These are phyloP conservation scores for Flagelloscypha sp. DNA, from an alignment of 768 basidiomycete species.

Conservation along the genomic window DNA sequence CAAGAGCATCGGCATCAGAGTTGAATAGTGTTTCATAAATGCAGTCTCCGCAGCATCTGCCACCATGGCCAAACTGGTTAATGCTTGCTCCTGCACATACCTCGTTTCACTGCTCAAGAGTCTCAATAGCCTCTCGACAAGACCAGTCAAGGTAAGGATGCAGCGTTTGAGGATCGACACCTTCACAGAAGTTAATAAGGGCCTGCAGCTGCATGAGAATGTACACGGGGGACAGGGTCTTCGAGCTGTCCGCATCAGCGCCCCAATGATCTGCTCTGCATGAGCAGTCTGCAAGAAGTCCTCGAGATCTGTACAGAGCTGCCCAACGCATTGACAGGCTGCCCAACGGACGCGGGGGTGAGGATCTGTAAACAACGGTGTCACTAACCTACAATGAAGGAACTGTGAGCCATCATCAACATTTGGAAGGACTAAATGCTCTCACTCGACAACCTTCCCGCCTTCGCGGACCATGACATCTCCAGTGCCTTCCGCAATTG, in stretches of 20 bases:
- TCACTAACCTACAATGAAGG: slow-evolving; percentile 46
- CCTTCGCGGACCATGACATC: slow-evolving; percentile 77
- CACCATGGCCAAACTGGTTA: slow-evolving; percentile 85
- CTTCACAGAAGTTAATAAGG: slow-evolving; percentile 87
- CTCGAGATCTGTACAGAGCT: slow-evolving; percentile 84
- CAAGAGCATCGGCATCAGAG: slow-evolving; percentile 76
- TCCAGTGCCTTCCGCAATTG: slow-evolving; percentile 77
- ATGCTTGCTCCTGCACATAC: slow-evolving; percentile 83
- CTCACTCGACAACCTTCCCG: slow-evolving; percentile 75
- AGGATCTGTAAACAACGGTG: slow-evolving; percentile 68
- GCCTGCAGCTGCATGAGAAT: slow-evolving; percentile 83
- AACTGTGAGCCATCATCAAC: slow-evolving; percentile 1
- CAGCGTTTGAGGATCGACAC: slow-evolving; percentile 65
- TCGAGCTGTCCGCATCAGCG: slow-evolving; percentile 66
- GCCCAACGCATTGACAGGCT: slow-evolving; percentile 63
- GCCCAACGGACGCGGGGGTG: slow-evolving; percentile 66
- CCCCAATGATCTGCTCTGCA: slow-evolving; percentile 59
- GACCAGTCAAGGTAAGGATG: slow-evolving; percentile 71
- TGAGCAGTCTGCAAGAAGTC: slow-evolving; percentile 70
- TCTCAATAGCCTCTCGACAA: slow-evolving; percentile 59
- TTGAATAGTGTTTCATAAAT: slow-evolving; percentile 71
- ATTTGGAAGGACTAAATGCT: slow-evolving; percentile 4
- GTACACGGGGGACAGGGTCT: slow-evolving; percentile 65
- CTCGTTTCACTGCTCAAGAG: slow-evolving; percentile 27
- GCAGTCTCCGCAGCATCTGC: slow-evolving; percentile 76